phyloP scores from a whole-genome alignment of 345 rosid species.

The Firmiana major region DNA sequence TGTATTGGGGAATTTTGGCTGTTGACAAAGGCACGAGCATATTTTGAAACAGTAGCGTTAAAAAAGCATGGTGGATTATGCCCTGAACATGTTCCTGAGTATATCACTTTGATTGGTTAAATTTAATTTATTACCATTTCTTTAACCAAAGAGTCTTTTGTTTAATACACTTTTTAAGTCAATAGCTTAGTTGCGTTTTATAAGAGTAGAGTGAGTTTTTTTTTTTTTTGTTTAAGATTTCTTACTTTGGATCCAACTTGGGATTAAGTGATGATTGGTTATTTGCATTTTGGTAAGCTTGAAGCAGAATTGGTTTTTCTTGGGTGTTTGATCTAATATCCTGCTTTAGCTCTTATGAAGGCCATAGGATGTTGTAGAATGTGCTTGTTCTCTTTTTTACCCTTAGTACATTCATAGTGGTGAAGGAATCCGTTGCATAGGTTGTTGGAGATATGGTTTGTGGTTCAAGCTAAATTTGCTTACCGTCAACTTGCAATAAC shows the following conservation, averaged over 20 bases:
- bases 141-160: too few species aligned
- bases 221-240: neutral
- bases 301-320: neutral
- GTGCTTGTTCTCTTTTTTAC: neutral
- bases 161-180: neutral
- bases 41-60: slow-evolving; percentile 66
- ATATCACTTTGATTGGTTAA: slow-evolving; percentile 94
- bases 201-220: neutral
- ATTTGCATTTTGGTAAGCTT: neutral
- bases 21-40: slow-evolving; percentile 90
- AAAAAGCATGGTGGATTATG: slow-evolving; percentile 62
- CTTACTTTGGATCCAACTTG: neutral
- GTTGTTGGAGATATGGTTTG: neutral
- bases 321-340: neutral
- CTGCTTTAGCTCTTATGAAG: neutral
- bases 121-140: too few species aligned
- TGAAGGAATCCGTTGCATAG: neutral
- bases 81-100: slow-evolving; percentile 86
- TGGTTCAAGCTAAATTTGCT: neutral
- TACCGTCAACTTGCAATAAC: neutral
- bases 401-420: neutral
- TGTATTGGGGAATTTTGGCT: slow-evolving; percentile 96
- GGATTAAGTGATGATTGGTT: neutral
- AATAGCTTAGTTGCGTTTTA: neutral
- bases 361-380: neutral